Percentiles rank a stretch among this genome's conserved stretches.
These are phyloP conservation scores for Cutaneotrichosporon cyanovorans DNA, from an alignment of 1,284 basidiomycete genomes.

Conservation along the genomic window DNA sequence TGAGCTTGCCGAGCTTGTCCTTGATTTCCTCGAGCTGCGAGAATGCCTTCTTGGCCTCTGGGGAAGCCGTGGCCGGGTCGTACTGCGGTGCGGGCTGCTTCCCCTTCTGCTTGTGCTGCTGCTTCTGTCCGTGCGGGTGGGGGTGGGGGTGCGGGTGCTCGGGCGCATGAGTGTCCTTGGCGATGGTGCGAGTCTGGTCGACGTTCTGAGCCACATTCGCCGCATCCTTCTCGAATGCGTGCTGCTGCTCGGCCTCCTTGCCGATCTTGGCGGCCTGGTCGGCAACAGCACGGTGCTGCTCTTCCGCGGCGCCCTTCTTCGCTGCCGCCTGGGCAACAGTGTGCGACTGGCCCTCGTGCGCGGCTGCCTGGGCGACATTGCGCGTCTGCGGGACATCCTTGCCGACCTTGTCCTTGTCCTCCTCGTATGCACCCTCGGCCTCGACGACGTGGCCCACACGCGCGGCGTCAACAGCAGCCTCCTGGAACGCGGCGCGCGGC, in stretches of 20 bases:
- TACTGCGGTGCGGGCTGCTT: background rate
- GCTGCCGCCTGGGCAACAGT: background rate
- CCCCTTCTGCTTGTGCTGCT: slow-evolving; percentile 1
- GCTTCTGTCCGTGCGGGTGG: background rate
- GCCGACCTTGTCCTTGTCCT: background rate
- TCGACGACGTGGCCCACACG: background rate
- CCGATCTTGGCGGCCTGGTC: background rate
- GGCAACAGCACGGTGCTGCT: background rate
- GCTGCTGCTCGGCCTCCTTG: background rate
- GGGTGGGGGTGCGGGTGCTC: too few relatives aligned
- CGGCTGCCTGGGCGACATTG: background rate
- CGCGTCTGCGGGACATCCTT: slow-evolving; percentile 1
- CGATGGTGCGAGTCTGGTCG: background rate
- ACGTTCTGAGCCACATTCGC: background rate
- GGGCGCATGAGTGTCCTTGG: slow-evolving; percentile 52
- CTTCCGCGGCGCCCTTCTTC: background rate
- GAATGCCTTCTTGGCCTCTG: slow-evolving; percentile 18
- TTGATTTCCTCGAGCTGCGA: slow-evolving; percentile 27
- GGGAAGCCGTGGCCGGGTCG: slow-evolving; percentile 7
- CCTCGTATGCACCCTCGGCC: background rate
- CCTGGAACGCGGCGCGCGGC: background rate
- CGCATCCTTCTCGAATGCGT: background rate
- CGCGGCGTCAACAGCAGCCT: background rate
- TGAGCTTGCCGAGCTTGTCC: slow-evolving; percentile 22
- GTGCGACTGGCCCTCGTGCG: too few relatives aligned